Percentiles rank a stretch among this genome's conserved stretches.
These are phyloP conservation scores for Aegle marmelos DNA, from an alignment of 345 rosid species.

Conservation along the genomic window DNA sequence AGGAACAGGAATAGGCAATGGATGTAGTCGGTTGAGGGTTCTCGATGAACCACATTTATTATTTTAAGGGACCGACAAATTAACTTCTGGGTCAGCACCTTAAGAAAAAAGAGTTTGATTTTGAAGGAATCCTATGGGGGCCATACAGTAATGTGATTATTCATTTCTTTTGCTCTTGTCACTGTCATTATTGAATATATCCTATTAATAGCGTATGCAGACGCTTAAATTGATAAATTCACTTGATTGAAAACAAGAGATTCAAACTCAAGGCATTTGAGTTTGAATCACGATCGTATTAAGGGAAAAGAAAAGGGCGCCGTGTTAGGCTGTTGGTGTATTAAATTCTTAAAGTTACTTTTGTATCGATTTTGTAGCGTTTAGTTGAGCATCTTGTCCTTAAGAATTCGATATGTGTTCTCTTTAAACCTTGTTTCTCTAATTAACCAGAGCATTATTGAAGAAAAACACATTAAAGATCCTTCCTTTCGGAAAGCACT, in stretches of 20 bases:
- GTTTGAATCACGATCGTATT: no score
- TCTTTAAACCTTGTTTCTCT: not conserved
- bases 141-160: not conserved
- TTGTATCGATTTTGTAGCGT: not conserved
- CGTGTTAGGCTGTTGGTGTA: no score
- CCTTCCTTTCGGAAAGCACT: not conserved
- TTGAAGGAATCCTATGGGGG: not conserved
- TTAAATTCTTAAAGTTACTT: not conserved
- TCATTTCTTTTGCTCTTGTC: not conserved
- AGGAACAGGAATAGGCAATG: not conserved
- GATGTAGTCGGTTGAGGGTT: not conserved
- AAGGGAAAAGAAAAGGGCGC: not conserved
- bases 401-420: not conserved
- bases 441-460: not conserved
- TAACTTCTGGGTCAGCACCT: not conserved
- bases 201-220: not conserved
- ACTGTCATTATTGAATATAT: not conserved
- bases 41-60: not conserved
- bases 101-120: not conserved
- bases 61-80: not conserved
- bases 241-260: not conserved
- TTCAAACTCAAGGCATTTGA: no score
- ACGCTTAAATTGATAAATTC: not conserved
- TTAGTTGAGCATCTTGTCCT: not conserved
- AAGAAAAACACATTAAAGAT: not conserved